These are phyloP conservation scores for Penicillium sp. DNA, from an alignment of 2,329 filamentous ascomycete genomes.

Conservation along the genomic window DNA sequence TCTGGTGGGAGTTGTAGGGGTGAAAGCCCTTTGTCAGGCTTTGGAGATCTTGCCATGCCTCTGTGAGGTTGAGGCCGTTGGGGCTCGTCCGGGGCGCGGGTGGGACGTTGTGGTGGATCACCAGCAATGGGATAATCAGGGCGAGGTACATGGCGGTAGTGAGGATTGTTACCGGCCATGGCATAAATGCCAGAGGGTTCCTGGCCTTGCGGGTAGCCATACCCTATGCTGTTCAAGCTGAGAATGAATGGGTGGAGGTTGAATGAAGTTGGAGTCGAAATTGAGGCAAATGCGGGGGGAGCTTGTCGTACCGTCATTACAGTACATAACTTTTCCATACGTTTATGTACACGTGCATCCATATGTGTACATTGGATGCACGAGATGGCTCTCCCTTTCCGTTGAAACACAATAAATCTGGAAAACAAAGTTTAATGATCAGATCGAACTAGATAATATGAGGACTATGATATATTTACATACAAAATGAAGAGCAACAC, in stretches of 20 bases:
- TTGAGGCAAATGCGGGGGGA: constrained; percentile 17
- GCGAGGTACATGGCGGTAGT: constrained; percentile 67
- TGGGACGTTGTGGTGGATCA: constrained; percentile 69
- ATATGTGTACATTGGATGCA: too few relatives aligned
- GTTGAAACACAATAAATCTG: too few relatives aligned
- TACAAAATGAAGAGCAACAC: too few relatives aligned
- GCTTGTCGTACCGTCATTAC: constrained; percentile 10
- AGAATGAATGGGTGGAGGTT: constrained; percentile 7
- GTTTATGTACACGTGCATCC: not conserved
- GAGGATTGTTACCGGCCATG: constrained; percentile 72
- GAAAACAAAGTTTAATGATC: too few relatives aligned
- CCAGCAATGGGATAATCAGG: constrained; percentile 61
- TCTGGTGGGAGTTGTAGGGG: constrained; percentile 77
- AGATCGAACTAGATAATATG: too few relatives aligned
- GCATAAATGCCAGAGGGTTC: constrained; percentile 62
- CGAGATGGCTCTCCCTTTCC: too few relatives aligned
- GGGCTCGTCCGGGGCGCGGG: constrained; percentile 50
- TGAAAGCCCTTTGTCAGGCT: constrained; percentile 66
- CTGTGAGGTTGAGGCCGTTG: constrained; percentile 65
- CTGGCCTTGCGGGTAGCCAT: constrained; percentile 33
- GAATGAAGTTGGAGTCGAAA: constrained; percentile 17
- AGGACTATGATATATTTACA: too few relatives aligned
- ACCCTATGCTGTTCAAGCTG: constrained; percentile 5
- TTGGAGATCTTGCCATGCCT: constrained; percentile 79
- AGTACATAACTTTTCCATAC: constrained; percentile 3